Evolutionary conservation across 2,329 filamentous ascomycete genomes (phyloP).

Genomic region (Penicillium capsulatum): DNA sequence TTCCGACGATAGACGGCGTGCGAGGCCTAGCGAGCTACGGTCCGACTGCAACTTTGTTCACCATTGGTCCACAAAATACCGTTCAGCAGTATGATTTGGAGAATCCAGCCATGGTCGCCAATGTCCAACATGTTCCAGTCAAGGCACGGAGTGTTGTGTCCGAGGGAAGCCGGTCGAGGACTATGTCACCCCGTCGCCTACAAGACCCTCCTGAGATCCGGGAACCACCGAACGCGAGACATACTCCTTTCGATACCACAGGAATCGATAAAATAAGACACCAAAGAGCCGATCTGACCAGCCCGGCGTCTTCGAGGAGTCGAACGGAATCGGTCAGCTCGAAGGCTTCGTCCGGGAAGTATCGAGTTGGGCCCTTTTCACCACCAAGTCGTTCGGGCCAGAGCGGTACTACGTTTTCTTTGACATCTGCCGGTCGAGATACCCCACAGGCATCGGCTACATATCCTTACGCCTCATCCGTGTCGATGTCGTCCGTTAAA

Average conservation of each 20-base stretch:
- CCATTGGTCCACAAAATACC: conserved; percentile 78
- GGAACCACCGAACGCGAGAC: conserved; percentile 67
- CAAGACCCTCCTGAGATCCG: conserved; percentile 55
- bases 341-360: conserved; percentile 49
- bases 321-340: conserved; percentile 61
- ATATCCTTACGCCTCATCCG: conserved; percentile 38
- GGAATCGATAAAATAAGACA: conserved; percentile 57
- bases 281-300: conserved; percentile 62
- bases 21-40: conserved; percentile 83
- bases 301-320: conserved; percentile 60
- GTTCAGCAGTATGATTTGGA: conserved; percentile 96
- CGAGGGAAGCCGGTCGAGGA: conserved; percentile 52
- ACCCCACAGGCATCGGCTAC: conserved; percentile 44
- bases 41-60: conserved; percentile 86
- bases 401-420: conserved; percentile 46
- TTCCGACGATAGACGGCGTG: conserved; percentile 79
- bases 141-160: conserved; percentile 76
- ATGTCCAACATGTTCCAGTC: conserved; percentile 79
- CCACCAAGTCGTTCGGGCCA: conserved; percentile 41
- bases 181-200: conserved; percentile 29
- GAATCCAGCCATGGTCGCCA: conserved; percentile 75
- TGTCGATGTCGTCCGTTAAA: conserved; percentile 48
- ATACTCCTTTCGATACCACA: conserved; percentile 68
- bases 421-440: conserved; percentile 34
- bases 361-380: conserved; percentile 37